Conservation (phyloP, 2,329 filamentous ascomycete species). For the Colletotrichum limetticola region DNA sequence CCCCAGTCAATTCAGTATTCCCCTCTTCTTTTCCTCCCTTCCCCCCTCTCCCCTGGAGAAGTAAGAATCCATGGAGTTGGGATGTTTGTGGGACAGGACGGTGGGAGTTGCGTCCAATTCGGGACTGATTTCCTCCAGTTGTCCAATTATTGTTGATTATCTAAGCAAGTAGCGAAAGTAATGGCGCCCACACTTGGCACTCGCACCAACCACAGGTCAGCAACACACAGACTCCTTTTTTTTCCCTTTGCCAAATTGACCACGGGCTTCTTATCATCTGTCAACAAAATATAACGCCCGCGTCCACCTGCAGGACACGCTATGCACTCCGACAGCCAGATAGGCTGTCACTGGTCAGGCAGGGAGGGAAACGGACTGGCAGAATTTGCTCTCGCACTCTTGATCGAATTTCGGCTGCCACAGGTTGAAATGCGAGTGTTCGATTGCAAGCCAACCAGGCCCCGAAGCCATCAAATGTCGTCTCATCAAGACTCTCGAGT, state of each 20-base stretch:
- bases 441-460: no score
- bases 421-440: no score
- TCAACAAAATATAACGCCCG: neutral
- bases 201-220: neutral
- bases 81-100: neutral
- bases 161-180: neutral
- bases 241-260: neutral
- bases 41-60: neutral
- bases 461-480: neutral
- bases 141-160: neutral
- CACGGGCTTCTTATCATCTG: neutral
- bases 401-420: neutral
- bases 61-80: conserved; percentile 7
- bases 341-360: neutral
- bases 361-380: neutral
- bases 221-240: neutral
- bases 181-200: neutral
- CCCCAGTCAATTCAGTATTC: neutral
- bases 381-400: neutral
- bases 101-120: neutral
- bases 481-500: neutral
- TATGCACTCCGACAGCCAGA: neutral
- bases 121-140: neutral
- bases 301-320: neutral
- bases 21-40: no score